Evolutionary conservation across 371 early-diverging fungal genomes (phyloP), one percentile per base, ranked within the genome.

Genomic region (Lichtheimia ramosa): DNA sequence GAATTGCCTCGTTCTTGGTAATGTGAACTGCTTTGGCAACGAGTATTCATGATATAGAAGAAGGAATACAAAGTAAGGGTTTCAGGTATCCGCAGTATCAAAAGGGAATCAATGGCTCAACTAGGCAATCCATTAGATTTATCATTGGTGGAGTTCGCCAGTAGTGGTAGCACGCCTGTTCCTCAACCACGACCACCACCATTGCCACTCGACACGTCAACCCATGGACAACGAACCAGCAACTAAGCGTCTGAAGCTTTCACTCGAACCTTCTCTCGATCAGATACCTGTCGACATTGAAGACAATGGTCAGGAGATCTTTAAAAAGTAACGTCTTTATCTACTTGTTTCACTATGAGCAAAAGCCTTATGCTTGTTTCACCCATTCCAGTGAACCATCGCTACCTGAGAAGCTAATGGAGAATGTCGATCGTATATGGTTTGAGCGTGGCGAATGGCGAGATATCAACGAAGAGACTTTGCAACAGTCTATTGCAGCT

Each of bases 361-460:
- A 18, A n/a, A 23, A 16, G n/a, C 46, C 56, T 34, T 7, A 18
- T 25, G 13, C 15, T 18, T 51, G 15, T 39, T 28, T 46, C n/a
- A 34, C 34, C 10, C 34, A 10, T 8, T 34, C 15, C 62, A 84
- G 86, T 57, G 84, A 86, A 56, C 69, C 71, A 6, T 69, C 77
- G n/a, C 69, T 81, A n/a, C 64, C 74, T 1, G 83, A 83, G 41
- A 78, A 81, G 55, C 58, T 84, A 41, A 86, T 79, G 75, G 75
- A 78, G 49, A 80, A 77, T 18, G 77, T 84, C 43, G 82, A 82
- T 65, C 70, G 79, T 41, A 78, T 86, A 23, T 74, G 79, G 64
- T 77, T 71, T 40, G 77, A 80, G 51, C 73, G 83, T 39, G 83
- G 82, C 25, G 84, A 84, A 52, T 79, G 77, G 73, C 77, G 74